These are phyloP conservation scores for Orbilia brochopaga DNA, from an alignment of 2,329 filamentous ascomycete species.

Conservation along the genomic window DNA sequence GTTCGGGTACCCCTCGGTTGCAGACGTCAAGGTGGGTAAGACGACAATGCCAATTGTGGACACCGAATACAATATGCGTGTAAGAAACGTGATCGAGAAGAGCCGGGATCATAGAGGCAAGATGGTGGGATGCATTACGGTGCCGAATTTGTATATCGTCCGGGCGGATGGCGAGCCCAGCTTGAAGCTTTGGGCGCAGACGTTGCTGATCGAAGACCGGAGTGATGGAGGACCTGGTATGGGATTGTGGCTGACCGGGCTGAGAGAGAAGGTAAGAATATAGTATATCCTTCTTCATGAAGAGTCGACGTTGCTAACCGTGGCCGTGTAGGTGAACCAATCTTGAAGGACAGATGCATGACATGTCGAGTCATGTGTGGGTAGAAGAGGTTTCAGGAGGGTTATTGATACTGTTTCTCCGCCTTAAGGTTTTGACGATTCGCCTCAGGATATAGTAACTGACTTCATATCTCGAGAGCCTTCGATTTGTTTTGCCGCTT, in stretches of 20 bases:
- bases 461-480: too few species aligned
- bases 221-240: slow-evolving; percentile 93
- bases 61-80: slow-evolving; percentile 94
- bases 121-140: slow-evolving; percentile 88
- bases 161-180: slow-evolving; percentile 95
- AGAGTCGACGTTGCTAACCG: slow-evolving; percentile 19
- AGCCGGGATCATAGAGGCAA: slow-evolving; percentile 84
- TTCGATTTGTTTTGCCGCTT: too few species aligned
- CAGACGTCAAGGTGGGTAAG: slow-evolving; percentile 89
- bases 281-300: neutral
- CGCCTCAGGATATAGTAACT: too few species aligned
- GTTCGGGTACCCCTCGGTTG: slow-evolving; percentile 83
- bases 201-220: slow-evolving; percentile 89
- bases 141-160: slow-evolving; percentile 90
- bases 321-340: slow-evolving; percentile 35
- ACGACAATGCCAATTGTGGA: slow-evolving; percentile 83
- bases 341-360: slow-evolving; percentile 15
- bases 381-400: neutral
- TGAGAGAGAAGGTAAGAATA: slow-evolving; percentile 86
- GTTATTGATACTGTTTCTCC: neutral
- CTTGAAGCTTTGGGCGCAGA: slow-evolving; percentile 95
- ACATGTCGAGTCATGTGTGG: too few species aligned
- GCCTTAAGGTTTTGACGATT: neutral
- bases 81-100: slow-evolving; percentile 89
- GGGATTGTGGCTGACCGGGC: slow-evolving; percentile 86